These are phyloP conservation scores for Mycena rosella DNA, from an alignment of 768 basidiomycete species.

Conservation along the genomic window DNA sequence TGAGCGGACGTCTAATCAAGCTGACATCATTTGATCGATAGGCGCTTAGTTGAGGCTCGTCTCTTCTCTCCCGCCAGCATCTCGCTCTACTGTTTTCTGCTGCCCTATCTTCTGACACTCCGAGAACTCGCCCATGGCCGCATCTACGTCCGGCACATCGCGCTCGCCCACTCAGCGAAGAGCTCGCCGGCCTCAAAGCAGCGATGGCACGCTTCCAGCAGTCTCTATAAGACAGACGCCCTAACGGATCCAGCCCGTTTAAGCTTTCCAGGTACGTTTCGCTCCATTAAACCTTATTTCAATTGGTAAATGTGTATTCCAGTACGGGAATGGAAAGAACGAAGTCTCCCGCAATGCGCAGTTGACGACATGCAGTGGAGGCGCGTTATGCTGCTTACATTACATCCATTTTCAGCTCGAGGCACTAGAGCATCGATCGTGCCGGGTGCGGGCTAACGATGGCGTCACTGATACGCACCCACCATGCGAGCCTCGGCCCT, in stretches of 20 bases:
- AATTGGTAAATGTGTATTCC: conserved; percentile 2
- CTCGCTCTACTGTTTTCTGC: conserved; percentile 4
- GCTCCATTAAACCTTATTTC: conserved; percentile 3
- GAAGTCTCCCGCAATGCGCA: too few relatives aligned
- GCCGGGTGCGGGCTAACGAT: too few relatives aligned
- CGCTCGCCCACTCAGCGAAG: background rate
- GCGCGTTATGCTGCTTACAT: too few relatives aligned
- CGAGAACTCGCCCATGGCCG: conserved; percentile 4
- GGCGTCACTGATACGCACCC: background rate
- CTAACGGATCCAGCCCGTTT: too few relatives aligned
- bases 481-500: background rate
- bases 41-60: background rate
- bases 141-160: conserved; percentile 7
- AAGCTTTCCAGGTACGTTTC: conserved; percentile 3
- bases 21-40: background rate
- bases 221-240: too few relatives aligned
- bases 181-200: too few relatives aligned
- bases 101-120: background rate
- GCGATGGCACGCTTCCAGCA: too few relatives aligned
- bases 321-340: too few relatives aligned
- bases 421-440: too few relatives aligned
- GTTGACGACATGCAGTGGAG: too few relatives aligned
- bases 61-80: background rate
- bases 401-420: too few relatives aligned
- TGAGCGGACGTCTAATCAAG: background rate